These are phyloP conservation scores for Fusarium avenaceum DNA, from an alignment of 2,329 filamentous ascomycete species.

Conservation along the genomic window DNA sequence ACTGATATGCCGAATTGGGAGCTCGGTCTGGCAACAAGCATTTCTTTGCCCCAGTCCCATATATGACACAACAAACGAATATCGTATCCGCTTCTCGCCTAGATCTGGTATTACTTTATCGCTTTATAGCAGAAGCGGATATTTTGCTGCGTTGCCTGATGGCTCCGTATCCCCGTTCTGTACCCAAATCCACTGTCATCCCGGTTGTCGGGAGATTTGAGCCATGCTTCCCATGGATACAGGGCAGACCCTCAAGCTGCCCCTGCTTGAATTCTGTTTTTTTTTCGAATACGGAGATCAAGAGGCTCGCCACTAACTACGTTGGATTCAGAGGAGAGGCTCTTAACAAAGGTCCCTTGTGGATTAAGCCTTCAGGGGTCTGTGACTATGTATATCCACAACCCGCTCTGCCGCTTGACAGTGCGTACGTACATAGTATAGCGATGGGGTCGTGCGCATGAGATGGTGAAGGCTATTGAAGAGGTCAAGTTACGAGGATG, in stretches of 20 bases:
- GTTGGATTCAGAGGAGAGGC: background rate
- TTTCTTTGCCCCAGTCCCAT: constrained; percentile 19
- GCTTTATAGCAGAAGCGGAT: background rate
- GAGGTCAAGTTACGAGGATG: constrained; percentile 17
- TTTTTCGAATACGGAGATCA: background rate
- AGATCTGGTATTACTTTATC: background rate
- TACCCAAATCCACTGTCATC: constrained; percentile 14
- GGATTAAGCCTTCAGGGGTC: constrained; percentile 10
- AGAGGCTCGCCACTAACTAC: background rate
- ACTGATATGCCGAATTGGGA: constrained; percentile 27
- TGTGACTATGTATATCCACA: constrained; percentile 18
- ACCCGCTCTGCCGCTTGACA: constrained; percentile 18
- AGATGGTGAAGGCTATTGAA: constrained; percentile 3
- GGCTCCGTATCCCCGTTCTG: constrained; percentile 25
- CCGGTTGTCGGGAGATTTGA: background rate
- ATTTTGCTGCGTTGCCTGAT: background rate
- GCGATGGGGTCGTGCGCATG: constrained; percentile 17
- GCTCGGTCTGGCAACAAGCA: constrained; percentile 45
- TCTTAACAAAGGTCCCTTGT: constrained; percentile 24
- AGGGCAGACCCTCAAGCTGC: constrained; percentile 23
- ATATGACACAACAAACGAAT: constrained; percentile 1
- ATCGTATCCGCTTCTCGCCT: constrained; percentile 1
- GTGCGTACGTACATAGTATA: background rate
- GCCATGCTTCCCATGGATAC: constrained; percentile 3
- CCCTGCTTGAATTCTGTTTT: constrained; percentile 5